A percentile compares a stretch with the other conserved stretches of the same genome.
Conservation (phyloP, 2,329 filamentous ascomycete genomes). For the Conoideocrella luteorostrata region DNA sequence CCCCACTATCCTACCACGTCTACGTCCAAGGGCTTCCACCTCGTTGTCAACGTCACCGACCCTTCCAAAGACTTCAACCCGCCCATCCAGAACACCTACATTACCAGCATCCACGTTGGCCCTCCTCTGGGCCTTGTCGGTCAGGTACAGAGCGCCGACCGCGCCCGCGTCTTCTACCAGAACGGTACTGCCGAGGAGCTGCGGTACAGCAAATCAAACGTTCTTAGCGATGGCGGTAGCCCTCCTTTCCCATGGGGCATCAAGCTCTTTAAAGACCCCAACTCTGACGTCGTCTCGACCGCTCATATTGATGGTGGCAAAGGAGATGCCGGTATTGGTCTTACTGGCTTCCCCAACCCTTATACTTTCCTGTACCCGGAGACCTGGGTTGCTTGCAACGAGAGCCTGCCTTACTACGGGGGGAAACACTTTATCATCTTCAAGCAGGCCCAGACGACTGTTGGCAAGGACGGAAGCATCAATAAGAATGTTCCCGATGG, state of each 20-base stretch:
- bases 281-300: constrained; percentile 22
- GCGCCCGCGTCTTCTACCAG: constrained; percentile 35
- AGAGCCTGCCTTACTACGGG: constrained; percentile 32
- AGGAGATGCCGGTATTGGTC: constrained; percentile 25
- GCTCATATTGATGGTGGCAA: constrained; percentile 21
- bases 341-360: constrained; percentile 24
- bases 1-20: constrained; percentile 11
- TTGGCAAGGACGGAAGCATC: constrained; percentile 13
- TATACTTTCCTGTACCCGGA: constrained; percentile 24
- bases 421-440: constrained; percentile 26
- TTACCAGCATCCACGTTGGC: constrained; percentile 35
- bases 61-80: constrained; percentile 26
- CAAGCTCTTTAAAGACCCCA: constrained; percentile 17
- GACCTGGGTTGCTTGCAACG: constrained; percentile 36
- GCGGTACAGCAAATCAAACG: constrained; percentile 17
- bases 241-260: constrained; percentile 31
- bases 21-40: constrained; percentile 25
- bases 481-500: constrained; percentile 24
- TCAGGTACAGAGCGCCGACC: constrained; percentile 21
- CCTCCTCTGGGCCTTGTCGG: constrained; percentile 33
- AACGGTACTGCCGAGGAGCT: constrained; percentile 36
- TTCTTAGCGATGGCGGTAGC: constrained; percentile 33
- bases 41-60: constrained; percentile 37
- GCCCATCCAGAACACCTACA: constrained; percentile 29
- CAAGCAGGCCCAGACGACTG: constrained; percentile 23